phyloP scores from a whole-genome alignment of 1,284 basidiomycete genomes.

The Leccinum colubrinum region DNA sequence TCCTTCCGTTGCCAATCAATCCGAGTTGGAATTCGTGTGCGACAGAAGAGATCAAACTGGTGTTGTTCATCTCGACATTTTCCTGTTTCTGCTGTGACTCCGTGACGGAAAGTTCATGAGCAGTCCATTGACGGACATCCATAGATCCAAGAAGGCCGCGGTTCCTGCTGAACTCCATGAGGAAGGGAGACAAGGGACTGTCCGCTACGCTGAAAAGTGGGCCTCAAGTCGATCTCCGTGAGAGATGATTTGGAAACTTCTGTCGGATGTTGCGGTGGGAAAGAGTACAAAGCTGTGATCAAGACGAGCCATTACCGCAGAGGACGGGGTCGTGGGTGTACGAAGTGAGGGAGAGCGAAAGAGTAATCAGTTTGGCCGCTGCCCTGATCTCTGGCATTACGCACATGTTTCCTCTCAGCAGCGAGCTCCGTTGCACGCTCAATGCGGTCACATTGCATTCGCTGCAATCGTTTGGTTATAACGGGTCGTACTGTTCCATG shows the following conservation, averaged over 20 bases:
- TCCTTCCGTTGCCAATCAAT: conserved; percentile 26
- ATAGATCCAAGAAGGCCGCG: conserved; percentile 15
- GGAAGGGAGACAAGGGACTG: conserved; percentile 22
- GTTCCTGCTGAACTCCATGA: conserved; percentile 29
- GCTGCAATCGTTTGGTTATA: conserved; percentile 83
- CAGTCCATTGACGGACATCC: conserved; percentile 24
- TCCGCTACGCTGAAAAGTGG: neutral
- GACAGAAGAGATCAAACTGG: conserved; percentile 19
- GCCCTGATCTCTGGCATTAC: conserved; percentile 45
- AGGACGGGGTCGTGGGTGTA: conserved; percentile 13
- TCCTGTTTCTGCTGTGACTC: no score
- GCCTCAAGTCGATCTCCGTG: conserved; percentile 14
- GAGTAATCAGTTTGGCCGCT: conserved; percentile 61
- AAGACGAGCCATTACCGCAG: conserved; percentile 13
- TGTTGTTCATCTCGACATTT: no score
- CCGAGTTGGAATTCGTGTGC: conserved; percentile 27
- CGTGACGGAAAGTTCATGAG: conserved; percentile 5
- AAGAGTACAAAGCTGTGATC: conserved; percentile 22
- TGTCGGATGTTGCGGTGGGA: conserved; percentile 13
- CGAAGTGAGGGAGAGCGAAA: conserved; percentile 6
- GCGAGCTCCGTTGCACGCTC: conserved; percentile 63
- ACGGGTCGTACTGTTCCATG: conserved; percentile 72
- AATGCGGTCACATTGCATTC: conserved; percentile 75
- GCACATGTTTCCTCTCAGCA: conserved; percentile 61
- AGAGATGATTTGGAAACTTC: conserved; percentile 14